These are phyloP conservation scores for Stygiomarasmius scandens DNA, from an alignment of 1,284 basidiomycete species.

Conservation along the genomic window DNA sequence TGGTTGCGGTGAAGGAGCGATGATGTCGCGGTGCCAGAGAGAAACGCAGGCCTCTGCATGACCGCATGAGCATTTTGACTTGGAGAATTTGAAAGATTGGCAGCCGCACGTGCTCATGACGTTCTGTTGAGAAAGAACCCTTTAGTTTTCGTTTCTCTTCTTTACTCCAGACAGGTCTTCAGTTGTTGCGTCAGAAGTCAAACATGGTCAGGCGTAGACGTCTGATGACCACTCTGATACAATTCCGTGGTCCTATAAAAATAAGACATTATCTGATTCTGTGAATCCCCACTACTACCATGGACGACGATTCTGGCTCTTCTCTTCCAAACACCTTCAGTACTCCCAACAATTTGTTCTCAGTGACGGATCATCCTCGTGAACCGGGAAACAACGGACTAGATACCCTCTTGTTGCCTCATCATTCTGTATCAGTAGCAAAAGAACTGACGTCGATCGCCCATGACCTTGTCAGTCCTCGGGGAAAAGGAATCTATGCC, in stretches of 20 bases:
- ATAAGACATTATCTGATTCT: not conserved
- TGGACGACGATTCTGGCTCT: not conserved
- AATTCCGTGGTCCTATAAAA: not conserved
- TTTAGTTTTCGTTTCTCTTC: not conserved
- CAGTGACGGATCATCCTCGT: conserved; percentile 21
- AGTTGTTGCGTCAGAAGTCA: not conserved
- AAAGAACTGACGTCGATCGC: conserved; percentile 46
- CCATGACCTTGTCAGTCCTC: conserved; percentile 45
- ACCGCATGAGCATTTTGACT: not conserved
- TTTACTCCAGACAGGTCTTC: not conserved
- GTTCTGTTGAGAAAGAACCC: not conserved
- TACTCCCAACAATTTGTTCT: conserved; percentile 27
- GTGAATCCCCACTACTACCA: not conserved
- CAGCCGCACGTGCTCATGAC: not conserved
- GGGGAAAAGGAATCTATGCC: conserved; percentile 56
- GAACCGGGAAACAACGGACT: conserved; percentile 5
- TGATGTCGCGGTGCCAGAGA: not conserved
- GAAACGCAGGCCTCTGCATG: not conserved
- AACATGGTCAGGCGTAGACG: not conserved
- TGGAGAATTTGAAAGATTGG: no score
- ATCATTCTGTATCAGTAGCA: conserved; percentile 43
- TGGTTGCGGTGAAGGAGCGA: not conserved
- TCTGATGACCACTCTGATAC: not conserved
- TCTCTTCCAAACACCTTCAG: conserved; percentile 18
- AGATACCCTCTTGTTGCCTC: conserved; percentile 38